Evolutionary conservation across 148 eudicot genomes (phyloP), one percentile per base, ranked within the genome.

Genomic region (Heliosperma pusillum): DNA sequence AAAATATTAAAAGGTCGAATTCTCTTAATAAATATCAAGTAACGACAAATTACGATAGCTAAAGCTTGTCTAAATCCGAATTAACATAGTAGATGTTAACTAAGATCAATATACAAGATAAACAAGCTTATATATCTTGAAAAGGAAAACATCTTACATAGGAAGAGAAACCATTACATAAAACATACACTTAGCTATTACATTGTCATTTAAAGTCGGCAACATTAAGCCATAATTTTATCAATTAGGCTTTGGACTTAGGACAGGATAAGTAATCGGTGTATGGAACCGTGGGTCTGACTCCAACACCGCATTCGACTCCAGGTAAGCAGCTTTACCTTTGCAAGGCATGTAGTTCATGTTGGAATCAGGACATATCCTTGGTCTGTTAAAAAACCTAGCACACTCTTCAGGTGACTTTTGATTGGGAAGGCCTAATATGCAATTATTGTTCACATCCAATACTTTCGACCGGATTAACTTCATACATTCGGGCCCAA

Each of bases 401-500:
- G 24, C 40, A 67, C 90, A 87, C 13, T 74, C 73, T 3, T 62
- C 57, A 1, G 76, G 1, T 0, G 73, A 44, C 42, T 69, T 83
- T 21, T 87, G 88, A 5, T 42, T 5, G 0, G 82, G 88, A 42
- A 81, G 82, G 40, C 78, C 88, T 36, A 50, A 22, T 53, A 87
- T 78, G 59, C 90, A 87, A 45, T 87, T 85, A 62, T 40, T 66
- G 2, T 16, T 71, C 1, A 85, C 82, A 45, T 85, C 82, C 67
- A 87, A 80, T 55, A 70, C 66, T 0, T 71, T 73, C 7, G 44
- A 73, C 0, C 20, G 29, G 21, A 85, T 76, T 77, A 87, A 55
- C 27, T 82, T 71, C 82, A 85, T 75, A 73, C 90, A 87, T 52
- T 66, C 66, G 0, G 85, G 85, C 26, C 88, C 90, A 56, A 87